phyloP scores from a whole-genome alignment of 345 rosid genomes.

The Schrenkiella parvula region DNA sequence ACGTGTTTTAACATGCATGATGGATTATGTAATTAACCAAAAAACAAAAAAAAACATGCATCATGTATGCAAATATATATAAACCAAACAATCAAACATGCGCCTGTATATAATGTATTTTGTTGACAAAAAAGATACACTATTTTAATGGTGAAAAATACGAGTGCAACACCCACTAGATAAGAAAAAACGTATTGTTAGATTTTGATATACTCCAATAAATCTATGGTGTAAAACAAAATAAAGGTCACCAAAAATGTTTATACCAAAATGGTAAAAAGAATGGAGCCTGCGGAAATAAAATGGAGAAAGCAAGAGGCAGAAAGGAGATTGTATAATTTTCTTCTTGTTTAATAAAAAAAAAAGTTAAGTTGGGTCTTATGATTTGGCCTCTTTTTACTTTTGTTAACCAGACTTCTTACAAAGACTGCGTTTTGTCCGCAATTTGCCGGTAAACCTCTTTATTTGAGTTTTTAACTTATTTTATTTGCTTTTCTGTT shows the following conservation, averaged over 20 bases:
- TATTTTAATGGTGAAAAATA: neutral
- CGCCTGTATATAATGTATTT: neutral
- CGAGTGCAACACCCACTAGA: neutral
- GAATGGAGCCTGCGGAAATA: neutral
- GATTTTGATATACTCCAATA: neutral
- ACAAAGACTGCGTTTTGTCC: constrained; percentile 26
- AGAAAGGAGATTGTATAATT: neutral
- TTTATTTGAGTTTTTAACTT: neutral
- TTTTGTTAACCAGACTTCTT: constrained; percentile 25
- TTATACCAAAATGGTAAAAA: constrained; percentile 14
- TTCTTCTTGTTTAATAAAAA: neutral
- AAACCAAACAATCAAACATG: neutral
- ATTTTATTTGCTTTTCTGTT: neutral
- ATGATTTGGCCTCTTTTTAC: constrained; percentile 17
- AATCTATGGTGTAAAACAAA: neutral
- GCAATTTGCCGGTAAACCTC: constrained; percentile 27
- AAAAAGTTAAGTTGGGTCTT: constrained; percentile 2
- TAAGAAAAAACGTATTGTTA: neutral
- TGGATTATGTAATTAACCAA: no score
- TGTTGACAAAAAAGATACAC: neutral
- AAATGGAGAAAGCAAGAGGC: neutral
- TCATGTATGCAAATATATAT: neutral
- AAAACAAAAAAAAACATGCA: neutral
- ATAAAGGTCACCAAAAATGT: neutral
- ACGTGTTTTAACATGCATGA: neutral